A percentile compares a stretch with the other conserved stretches of the same genome.
Evolutionary conservation across 148 eudicot genomes (phyloP).

Genomic region (Chenopodium suecicum): DNA sequence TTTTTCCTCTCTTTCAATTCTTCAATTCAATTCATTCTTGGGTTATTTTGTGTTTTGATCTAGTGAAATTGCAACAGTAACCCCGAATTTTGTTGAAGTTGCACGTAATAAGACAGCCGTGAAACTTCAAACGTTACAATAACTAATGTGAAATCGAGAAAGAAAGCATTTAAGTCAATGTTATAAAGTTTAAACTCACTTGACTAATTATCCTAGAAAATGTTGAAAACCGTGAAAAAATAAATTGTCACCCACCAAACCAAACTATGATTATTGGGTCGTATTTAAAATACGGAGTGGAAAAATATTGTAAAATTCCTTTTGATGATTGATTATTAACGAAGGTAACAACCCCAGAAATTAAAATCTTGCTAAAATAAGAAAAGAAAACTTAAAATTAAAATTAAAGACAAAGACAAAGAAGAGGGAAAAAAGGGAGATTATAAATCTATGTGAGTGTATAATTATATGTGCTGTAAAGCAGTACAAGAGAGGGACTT

Average conservation of each 20-base stretch:
- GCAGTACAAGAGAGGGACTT: constrained; percentile 41
- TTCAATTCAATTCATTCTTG: not conserved
- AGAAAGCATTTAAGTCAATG: no score
- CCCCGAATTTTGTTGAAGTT: no score
- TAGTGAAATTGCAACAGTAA: no score
- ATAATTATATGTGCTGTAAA: constrained; percentile 46
- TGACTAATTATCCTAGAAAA: no score
- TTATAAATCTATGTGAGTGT: no score
- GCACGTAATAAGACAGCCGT: no score
- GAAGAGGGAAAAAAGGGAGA: constrained; percentile 9
- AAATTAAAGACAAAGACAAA: not conserved
- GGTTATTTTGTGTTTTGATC: not conserved
- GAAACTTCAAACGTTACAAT: no score
- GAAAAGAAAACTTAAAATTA: not conserved
- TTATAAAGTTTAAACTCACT: no score
- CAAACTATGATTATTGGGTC: not conserved
- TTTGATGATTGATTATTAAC: constrained; percentile 9
- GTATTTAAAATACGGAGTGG: not conserved
- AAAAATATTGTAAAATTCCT: constrained; percentile 7
- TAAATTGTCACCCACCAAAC: not conserved
- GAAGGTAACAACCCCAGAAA: constrained; percentile 10
- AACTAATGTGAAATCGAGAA: no score
- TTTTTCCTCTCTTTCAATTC: no score
- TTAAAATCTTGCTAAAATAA: not conserved
- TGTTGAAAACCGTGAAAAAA: no score